Percentiles rank a stretch among this genome's conserved stretches.
Evolutionary conservation across 768 basidiomycete species (phyloP).

Genomic region (Boletus vinaceobasis): DNA sequence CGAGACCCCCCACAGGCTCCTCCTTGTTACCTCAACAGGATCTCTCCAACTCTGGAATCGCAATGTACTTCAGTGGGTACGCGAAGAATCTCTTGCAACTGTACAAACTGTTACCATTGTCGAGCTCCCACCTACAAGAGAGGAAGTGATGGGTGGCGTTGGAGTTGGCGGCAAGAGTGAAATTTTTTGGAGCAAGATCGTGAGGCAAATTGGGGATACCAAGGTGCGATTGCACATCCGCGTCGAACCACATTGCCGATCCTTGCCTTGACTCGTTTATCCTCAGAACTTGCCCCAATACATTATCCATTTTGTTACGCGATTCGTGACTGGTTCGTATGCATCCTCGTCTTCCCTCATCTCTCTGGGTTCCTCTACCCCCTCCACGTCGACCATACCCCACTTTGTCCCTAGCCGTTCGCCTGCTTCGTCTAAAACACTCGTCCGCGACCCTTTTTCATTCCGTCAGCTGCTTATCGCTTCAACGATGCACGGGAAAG

Average conservation of each 20-base stretch:
- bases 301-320: constrained; percentile 57
- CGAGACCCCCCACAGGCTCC: constrained; percentile 37
- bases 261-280: not conserved
- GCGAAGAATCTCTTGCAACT: constrained; percentile 76
- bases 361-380: constrained; percentile 12
- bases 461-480: constrained; percentile 80
- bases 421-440: constrained; percentile 33
- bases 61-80: constrained; percentile 60
- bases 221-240: constrained; percentile 38
- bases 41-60: constrained; percentile 73
- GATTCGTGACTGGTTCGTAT: constrained; percentile 70
- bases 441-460: constrained; percentile 76
- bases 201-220: constrained; percentile 56
- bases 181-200: constrained; percentile 46
- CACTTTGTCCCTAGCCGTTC: constrained; percentile 17
- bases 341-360: constrained; percentile 43
- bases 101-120: constrained; percentile 66
- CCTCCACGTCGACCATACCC: constrained; percentile 16
- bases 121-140: constrained; percentile 63
- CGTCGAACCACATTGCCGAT: not conserved
- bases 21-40: constrained; percentile 72
- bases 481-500: constrained; percentile 67
- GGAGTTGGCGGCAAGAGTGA: constrained; percentile 30
- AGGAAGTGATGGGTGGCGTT: constrained; percentile 18
- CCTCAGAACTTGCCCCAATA: constrained; percentile 71